These are phyloP conservation scores for Beauveria sp. DNA, from an alignment of 2,329 filamentous ascomycete species.

Conservation along the genomic window DNA sequence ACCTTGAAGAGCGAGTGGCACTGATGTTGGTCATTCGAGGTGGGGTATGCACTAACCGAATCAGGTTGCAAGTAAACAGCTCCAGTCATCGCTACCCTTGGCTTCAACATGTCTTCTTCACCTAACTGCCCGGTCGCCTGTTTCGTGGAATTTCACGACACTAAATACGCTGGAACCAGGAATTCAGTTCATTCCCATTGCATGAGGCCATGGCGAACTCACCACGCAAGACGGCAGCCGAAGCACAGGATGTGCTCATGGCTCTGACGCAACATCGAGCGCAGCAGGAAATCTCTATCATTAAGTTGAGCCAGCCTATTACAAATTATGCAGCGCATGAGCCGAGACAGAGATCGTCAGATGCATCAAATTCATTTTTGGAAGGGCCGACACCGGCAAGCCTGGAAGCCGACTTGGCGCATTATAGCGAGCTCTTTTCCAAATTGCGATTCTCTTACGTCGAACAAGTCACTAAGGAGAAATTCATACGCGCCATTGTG, in stretches of 20 bases:
- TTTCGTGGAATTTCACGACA: too few species aligned
- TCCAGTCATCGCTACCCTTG: neutral
- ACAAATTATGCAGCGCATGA: constrained; percentile 39
- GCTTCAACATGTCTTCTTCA: neutral
- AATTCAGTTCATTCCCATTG: neutral
- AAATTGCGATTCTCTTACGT: constrained; percentile 97
- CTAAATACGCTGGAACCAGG: neutral
- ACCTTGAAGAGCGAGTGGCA: neutral
- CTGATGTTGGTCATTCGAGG: neutral
- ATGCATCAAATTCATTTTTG: constrained; percentile 58
- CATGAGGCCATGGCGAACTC: constrained; percentile 15
- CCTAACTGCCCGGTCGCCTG: neutral
- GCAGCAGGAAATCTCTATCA: constrained; percentile 60
- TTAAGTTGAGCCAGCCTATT: constrained; percentile 70
- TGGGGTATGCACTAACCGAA: constrained; percentile 17
- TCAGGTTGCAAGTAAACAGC: constrained; percentile 35
- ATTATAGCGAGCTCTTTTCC: constrained; percentile 92
- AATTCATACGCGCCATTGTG: constrained; percentile 88
- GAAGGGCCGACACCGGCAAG: constrained; percentile 66
- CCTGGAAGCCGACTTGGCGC: constrained; percentile 73
- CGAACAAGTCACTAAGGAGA: constrained; percentile 97
- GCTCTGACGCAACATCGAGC: constrained; percentile 47
- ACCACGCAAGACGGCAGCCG: constrained; percentile 18
- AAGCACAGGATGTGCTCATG: constrained; percentile 35
- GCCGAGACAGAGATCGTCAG: constrained; percentile 54